These are phyloP conservation scores for Penicillium sp. DNA, from an alignment of 2,329 filamentous ascomycete species.

Conservation along the genomic window DNA sequence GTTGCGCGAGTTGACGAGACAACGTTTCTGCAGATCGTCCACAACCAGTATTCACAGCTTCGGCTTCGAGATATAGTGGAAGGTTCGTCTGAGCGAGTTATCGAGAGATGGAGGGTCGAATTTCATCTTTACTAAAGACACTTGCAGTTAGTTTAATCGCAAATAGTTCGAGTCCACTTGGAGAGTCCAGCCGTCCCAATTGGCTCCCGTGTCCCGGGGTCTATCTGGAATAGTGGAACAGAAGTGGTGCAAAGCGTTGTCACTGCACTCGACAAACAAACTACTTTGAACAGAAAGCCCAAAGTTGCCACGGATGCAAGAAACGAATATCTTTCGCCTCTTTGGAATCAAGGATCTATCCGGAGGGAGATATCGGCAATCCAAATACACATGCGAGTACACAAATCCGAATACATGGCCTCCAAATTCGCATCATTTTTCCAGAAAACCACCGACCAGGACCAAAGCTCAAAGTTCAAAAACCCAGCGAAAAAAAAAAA, in stretches of 20 bases:
- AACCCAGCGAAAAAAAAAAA: background rate
- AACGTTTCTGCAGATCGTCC: background rate
- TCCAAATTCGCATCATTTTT: background rate
- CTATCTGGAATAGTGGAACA: background rate
- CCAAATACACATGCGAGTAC: too few relatives aligned
- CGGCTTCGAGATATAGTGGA: too few relatives aligned
- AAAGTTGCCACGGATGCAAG: background rate
- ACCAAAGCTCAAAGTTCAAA: too few relatives aligned
- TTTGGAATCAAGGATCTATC: background rate
- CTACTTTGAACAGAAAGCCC: background rate
- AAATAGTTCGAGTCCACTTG: background rate
- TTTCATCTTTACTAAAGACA: background rate
- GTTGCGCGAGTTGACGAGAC: background rate
- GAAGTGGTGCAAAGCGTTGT: background rate
- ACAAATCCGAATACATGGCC: background rate
- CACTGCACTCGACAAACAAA: background rate
- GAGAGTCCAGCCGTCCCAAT: background rate
- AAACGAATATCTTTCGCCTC: background rate
- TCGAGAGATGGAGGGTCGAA: too few relatives aligned
- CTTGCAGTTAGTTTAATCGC: background rate
- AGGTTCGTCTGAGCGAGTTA: too few relatives aligned
- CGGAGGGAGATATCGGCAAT: background rate
- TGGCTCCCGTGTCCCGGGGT: background rate
- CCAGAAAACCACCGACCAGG: background rate
- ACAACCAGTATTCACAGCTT: background rate